Conservation (phyloP, 2,329 filamentous ascomycete species). For the Fusarium succisae region DNA sequence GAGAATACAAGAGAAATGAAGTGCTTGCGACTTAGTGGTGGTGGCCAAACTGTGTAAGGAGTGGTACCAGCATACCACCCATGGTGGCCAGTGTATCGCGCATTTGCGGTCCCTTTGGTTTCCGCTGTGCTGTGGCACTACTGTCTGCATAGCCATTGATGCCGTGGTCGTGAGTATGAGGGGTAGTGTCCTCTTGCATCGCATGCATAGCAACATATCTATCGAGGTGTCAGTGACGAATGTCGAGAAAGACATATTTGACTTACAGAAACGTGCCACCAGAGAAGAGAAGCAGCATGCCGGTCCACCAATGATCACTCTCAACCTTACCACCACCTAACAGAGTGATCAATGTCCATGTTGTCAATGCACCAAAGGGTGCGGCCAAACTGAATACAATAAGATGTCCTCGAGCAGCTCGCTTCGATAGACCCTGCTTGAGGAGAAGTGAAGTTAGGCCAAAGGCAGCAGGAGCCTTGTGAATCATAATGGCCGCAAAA, state of each 20-base stretch:
- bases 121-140: constrained; percentile 55
- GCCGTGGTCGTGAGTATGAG: constrained; percentile 59
- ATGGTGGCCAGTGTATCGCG: constrained; percentile 76
- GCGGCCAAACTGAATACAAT: constrained; percentile 92
- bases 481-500: constrained; percentile 95
- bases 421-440: constrained; percentile 90
- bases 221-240: constrained; percentile 20
- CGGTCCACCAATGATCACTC: constrained; percentile 86
- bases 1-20: constrained; percentile 3
- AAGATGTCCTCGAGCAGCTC: constrained; percentile 83
- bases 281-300: constrained; percentile 92
- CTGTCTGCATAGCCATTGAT: constrained; percentile 66
- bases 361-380: constrained; percentile 83
- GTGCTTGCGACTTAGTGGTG: constrained; percentile 61
- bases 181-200: constrained; percentile 80
- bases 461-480: constrained; percentile 96
- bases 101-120: constrained; percentile 67
- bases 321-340: constrained; percentile 69
- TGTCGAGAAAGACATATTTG: background rate
- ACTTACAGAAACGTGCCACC: constrained; percentile 93
- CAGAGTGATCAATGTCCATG: constrained; percentile 81
- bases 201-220: constrained; percentile 99
- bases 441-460: constrained; percentile 89
- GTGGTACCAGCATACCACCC: constrained; percentile 79
- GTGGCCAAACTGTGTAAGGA: constrained; percentile 82